phyloP scores from a whole-genome alignment of 805 yeast genomes.

The Grigorovia transvaalensis region DNA sequence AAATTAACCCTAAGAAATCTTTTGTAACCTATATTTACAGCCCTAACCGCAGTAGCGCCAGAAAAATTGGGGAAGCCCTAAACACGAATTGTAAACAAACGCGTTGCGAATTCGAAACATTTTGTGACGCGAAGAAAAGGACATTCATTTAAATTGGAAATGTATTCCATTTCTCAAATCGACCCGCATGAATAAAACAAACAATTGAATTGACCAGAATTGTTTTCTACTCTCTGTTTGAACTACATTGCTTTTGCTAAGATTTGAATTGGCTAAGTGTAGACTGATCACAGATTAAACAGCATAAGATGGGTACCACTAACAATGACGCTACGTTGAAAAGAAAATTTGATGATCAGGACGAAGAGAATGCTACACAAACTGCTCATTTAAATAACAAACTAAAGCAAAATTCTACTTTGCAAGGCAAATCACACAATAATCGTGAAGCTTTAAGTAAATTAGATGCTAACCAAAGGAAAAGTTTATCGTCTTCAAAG shows the following conservation, averaged over 20 bases:
- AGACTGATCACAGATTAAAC: background rate
- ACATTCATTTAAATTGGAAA: background rate
- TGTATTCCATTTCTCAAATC: background rate
- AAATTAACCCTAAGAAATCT: no score
- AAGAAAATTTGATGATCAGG: background rate
- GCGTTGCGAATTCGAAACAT: background rate
- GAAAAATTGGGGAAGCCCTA: background rate
- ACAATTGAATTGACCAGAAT: background rate
- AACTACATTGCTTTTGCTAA: background rate
- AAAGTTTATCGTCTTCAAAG: background rate
- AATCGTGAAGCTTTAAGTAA: background rate
- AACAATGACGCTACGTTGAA: background rate
- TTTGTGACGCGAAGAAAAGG: constrained; percentile 3
- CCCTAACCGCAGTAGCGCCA: background rate
- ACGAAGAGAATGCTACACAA: background rate
- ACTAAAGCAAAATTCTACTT: background rate
- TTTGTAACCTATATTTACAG: background rate
- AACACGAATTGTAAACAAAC: constrained; percentile 4
- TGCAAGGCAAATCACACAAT: background rate
- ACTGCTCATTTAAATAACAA: background rate
- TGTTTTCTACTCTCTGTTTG: background rate
- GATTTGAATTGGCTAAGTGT: background rate
- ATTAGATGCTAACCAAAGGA: background rate
- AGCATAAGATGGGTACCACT: background rate
- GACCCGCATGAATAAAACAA: no score